phyloP scores from a whole-genome alignment of 1,284 basidiomycete genomes.

The Coniophora puteana region DNA sequence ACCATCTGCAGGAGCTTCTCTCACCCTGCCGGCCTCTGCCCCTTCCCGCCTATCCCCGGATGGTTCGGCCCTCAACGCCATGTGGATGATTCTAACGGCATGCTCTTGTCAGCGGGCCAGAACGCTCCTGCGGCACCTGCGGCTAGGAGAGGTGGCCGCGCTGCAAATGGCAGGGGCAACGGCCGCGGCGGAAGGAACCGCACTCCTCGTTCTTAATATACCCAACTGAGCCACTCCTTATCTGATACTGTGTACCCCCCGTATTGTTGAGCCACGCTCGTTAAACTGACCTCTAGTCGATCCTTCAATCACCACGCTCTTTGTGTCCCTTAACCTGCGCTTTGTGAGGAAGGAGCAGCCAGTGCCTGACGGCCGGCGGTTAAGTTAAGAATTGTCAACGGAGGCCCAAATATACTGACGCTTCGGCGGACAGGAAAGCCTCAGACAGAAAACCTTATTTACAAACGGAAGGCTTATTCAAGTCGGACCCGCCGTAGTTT shows the following conservation, averaged over 20 bases:
- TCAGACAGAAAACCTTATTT: background rate
- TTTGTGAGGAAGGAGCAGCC: background rate
- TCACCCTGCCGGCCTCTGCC: slow-evolving; percentile 4
- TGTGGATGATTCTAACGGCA: background rate
- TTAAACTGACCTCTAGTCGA: background rate
- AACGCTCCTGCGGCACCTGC: background rate
- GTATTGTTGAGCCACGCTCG: background rate
- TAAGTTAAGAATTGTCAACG: background rate
- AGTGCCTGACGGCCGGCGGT: background rate
- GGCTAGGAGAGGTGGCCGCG: background rate
- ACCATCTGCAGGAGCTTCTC: background rate
- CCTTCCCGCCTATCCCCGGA: background rate
- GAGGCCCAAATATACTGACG: slow-evolving; percentile 5
- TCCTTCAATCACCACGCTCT: background rate
- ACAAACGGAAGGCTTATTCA: slow-evolving; percentile 5
- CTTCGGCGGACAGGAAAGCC: slow-evolving; percentile 1
- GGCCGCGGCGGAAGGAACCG: background rate
- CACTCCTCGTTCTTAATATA: background rate
- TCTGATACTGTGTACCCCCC: background rate
- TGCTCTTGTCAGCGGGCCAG: background rate
- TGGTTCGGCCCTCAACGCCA: background rate
- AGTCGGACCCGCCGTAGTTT: slow-evolving; percentile 2
- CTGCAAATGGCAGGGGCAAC: background rate
- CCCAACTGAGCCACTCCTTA: background rate
- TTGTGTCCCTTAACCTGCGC: background rate